A percentile compares a stretch with the other conserved stretches of the same genome.
Conservation (phyloP, 1,284 basidiomycete species). For the Flammula alnicola region DNA sequence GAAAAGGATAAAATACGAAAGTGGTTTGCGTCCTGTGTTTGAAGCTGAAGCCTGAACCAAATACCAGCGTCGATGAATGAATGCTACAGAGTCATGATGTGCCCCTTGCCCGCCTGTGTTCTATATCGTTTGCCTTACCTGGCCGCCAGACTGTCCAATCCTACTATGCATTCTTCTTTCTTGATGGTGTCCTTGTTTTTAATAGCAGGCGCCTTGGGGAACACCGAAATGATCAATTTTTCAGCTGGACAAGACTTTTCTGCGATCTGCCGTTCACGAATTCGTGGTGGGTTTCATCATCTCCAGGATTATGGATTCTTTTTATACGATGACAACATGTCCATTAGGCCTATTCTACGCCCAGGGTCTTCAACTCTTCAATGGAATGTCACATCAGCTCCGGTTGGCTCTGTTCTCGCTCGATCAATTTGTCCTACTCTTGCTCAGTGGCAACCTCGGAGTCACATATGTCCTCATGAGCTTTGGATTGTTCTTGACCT, state of each 20-base stretch:
- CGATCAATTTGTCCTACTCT: constrained; percentile 35
- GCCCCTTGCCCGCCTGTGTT: no score
- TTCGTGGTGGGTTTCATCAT: constrained; percentile 41
- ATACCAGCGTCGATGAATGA: no score
- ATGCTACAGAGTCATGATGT: no score
- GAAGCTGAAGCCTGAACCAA: no score
- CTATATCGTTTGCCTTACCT: no score
- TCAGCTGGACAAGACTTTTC: constrained; percentile 31
- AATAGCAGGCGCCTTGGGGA: constrained; percentile 37
- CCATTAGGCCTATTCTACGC: constrained; percentile 32
- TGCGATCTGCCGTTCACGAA: constrained; percentile 30
- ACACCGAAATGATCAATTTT: constrained; percentile 74
- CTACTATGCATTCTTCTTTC: not conserved
- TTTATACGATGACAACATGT: no score
- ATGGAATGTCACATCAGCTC: constrained; percentile 49
- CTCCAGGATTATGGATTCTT: not conserved
- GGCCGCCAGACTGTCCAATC: no score
- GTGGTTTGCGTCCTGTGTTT: no score
- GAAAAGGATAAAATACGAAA: no score
- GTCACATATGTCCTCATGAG: constrained; percentile 50
- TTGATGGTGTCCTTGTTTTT: not conserved
- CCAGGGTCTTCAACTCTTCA: constrained; percentile 29
- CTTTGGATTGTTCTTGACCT: constrained; percentile 61
- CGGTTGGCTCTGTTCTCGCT: constrained; percentile 40
- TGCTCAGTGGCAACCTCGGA: constrained; percentile 26